Conservation (phyloP, 345 rosid species). For the Dipteronia sinensis region DNA sequence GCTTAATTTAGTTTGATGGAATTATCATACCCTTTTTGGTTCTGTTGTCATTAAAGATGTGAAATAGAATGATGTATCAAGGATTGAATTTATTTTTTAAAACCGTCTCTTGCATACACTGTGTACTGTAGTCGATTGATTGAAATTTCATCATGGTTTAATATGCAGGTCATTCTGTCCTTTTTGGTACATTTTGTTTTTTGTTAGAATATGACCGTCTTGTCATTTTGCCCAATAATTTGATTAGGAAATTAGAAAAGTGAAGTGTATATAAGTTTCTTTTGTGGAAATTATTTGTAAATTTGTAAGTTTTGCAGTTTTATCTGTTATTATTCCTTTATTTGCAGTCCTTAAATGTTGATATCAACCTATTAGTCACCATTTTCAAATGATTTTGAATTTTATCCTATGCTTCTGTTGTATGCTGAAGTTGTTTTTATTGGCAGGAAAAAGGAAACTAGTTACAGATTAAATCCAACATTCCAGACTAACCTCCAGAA, state of each 20-base stretch:
- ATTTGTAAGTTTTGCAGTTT: neutral
- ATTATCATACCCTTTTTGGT: neutral
- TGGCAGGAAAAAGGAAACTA: constrained; percentile 67
- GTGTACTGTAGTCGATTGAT: neutral
- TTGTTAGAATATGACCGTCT: neutral
- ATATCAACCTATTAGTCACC: neutral
- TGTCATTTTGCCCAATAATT: neutral
- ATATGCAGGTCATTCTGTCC: no score
- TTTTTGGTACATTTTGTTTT: no score
- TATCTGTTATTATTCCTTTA: neutral
- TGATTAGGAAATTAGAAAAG: neutral
- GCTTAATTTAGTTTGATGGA: neutral
- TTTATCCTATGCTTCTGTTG: neutral
- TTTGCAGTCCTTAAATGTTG: neutral
- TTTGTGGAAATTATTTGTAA: neutral
- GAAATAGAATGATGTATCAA: neutral
- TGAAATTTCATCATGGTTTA: neutral
- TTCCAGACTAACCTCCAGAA: constrained; percentile 79
- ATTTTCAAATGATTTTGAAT: neutral
- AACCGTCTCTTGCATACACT: neutral
- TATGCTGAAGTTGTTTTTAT: constrained; percentile 4
- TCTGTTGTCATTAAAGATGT: neutral
- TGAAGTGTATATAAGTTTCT: neutral
- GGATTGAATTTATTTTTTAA: neutral
- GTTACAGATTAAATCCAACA: constrained; percentile 69